Conservation (phyloP, 495 filamentous ascomycete species). For the Durotheca rogersii region DNA sequence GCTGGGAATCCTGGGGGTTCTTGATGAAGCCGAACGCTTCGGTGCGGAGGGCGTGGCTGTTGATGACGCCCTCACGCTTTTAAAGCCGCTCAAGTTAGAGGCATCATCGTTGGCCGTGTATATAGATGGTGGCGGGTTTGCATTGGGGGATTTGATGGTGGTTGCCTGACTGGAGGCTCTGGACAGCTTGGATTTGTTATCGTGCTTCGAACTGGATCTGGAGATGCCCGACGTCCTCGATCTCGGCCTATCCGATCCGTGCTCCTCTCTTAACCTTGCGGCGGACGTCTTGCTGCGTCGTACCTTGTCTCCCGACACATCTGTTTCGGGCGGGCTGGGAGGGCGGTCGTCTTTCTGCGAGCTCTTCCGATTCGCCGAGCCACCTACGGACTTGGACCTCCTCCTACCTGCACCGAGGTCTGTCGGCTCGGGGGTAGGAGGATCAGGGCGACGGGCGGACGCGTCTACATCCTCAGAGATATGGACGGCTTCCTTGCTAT, state of each 20-base stretch:
- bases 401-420: slow-evolving; percentile 62
- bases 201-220: slow-evolving; percentile 45
- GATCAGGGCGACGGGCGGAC: slow-evolving; percentile 47
- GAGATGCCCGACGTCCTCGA: slow-evolving; percentile 46
- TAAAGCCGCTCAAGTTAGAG: slow-evolving; percentile 49
- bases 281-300: slow-evolving; percentile 39
- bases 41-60: slow-evolving; percentile 65
- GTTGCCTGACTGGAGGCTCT: slow-evolving; percentile 51
- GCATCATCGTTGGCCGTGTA: slow-evolving; percentile 32
- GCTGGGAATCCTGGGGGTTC: slow-evolving; percentile 37
- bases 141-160: slow-evolving; percentile 34
- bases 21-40: slow-evolving; percentile 50
- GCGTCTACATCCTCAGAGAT: slow-evolving; percentile 57
- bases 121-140: slow-evolving; percentile 26
- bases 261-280: slow-evolving; percentile 36
- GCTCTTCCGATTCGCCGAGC: slow-evolving; percentile 35
- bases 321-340: slow-evolving; percentile 58
- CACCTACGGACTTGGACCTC: slow-evolving; percentile 43
- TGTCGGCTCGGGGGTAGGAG: slow-evolving; percentile 77
- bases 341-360: slow-evolving; percentile 47
- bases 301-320: slow-evolving; percentile 49
- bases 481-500: slow-evolving; percentile 78
- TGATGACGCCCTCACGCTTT: slow-evolving; percentile 30
- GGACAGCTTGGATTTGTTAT: slow-evolving; percentile 49
- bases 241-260: slow-evolving; percentile 34